Base-by-base conservation (phyloP, 305 asterid species). In the Fraxinus ornus region DNA sequence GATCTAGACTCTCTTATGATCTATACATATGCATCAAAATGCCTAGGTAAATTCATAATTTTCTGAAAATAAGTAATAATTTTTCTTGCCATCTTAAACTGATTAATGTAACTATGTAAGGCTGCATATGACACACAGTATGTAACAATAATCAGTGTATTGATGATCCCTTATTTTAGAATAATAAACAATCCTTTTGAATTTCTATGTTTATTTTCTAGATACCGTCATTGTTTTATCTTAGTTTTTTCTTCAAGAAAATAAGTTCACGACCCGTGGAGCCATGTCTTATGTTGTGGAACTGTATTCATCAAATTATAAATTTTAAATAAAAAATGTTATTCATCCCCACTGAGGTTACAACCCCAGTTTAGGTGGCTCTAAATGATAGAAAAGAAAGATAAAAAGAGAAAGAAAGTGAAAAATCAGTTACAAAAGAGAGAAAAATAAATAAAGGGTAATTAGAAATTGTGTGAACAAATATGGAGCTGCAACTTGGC, bases 1-100 rank as follows among this genome's bases (percentile, higher is more conserved):
- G 35, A 90, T 90, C 75, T 94, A 89, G 87, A 57, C 76, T 66
- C 70, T 60, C 1, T 60, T 60, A 60, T 21, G 32, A 21, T 60
- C 70, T 21, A 55, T 55, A 60, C 30, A 13, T 44, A 22, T 60
- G 10, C 71, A 60, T 60, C 30, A 60, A 2, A 60, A 60, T 21
- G 70, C 5, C 30, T 60, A 7, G 30, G 70, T 60, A 60, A 60
- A 60, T 60, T 22, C 32, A 60, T 60, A 60, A 22, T 21, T 60
- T 21, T 60, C 71, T 21, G 71, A 60, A 60, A 21, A 60, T 60
- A 21, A 60, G 71, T 60, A 22, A 8, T 60, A 21, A 8, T 7
- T 8, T 21, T 60, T 60, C 71, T 21, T 60, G 30, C 71, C 71
- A 7, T 60, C 71, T 7, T 60, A 3, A 60, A 60, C 70, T 60